phyloP scores from a whole-genome alignment of 1,284 basidiomycete genomes.

The Fomes fomentarius region DNA sequence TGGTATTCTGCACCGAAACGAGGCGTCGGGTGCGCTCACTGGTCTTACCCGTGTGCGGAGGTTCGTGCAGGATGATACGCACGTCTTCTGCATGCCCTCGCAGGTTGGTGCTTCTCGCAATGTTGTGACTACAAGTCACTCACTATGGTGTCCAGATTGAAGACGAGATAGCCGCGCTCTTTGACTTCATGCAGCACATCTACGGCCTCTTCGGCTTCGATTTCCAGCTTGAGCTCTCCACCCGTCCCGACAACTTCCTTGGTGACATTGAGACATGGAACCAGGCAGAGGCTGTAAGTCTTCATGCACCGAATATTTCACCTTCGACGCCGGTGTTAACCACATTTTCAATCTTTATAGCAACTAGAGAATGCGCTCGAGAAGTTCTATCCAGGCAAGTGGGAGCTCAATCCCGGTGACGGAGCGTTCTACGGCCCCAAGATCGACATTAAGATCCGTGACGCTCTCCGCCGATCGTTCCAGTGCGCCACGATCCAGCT shows the following conservation, averaged over 20 bases:
- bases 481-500: conserved; percentile 99
- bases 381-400: conserved; percentile 86
- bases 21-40: conserved; percentile 93
- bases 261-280: conserved; percentile 93
- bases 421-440: conserved; percentile 98
- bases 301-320: too few relatives aligned
- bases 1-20: conserved; percentile 96
- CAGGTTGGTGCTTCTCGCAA: too few relatives aligned
- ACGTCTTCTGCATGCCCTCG: conserved; percentile 96
- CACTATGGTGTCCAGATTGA: conserved; percentile 79
- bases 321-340: neutral
- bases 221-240: conserved; percentile 96
- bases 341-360: conserved; percentile 38
- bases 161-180: conserved; percentile 84
- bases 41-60: conserved; percentile 93
- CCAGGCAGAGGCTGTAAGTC: conserved; percentile 75
- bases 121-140: too few relatives aligned
- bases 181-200: conserved; percentile 94
- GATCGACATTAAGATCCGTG: conserved; percentile 97
- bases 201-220: conserved; percentile 98
- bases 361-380: conserved; percentile 89
- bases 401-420: conserved; percentile 95
- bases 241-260: conserved; percentile 94
- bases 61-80: conserved; percentile 98
- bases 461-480: conserved; percentile 91